Evolutionary conservation across 164 flowering plant species (phyloP).

Genomic region (Tetracentron sinense): DNA sequence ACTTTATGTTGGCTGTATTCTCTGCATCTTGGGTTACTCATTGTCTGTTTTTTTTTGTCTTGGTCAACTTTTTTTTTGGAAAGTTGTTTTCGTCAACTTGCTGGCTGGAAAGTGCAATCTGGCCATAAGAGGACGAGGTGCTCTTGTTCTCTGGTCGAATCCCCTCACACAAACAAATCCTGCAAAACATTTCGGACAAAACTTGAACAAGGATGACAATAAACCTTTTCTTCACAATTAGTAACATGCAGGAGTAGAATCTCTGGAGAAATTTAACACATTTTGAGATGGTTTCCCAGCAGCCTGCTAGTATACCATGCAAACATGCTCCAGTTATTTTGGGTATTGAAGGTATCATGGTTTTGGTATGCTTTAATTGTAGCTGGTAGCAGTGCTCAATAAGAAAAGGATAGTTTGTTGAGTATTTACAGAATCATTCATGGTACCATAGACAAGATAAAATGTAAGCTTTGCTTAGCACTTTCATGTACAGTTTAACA

Average conservation of each 20-base stretch:
- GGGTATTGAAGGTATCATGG: background rate
- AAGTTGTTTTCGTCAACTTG: conserved; percentile 40
- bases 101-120: conserved; percentile 77
- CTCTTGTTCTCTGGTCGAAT: conserved; percentile 65
- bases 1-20: conserved; percentile 2
- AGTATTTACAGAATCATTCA: too few relatives aligned
- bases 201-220: background rate
- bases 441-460: too few relatives aligned
- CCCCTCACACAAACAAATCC: conserved; percentile 96
- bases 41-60: conserved; percentile 18
- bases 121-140: conserved; percentile 68
- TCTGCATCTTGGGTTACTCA: conserved; percentile 10
- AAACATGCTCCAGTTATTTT: background rate
- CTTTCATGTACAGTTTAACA: too few relatives aligned
- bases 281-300: background rate
- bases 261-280: too few relatives aligned
- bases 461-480: too few relatives aligned
- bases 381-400: background rate
- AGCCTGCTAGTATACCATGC: background rate
- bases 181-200: conserved; percentile 30
- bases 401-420: too few relatives aligned
- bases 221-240: background rate
- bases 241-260: too few relatives aligned
- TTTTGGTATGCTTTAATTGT: background rate
- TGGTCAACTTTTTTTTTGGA: conserved; percentile 56